Evolutionary conservation across 176 grass and related monocot species (phyloP).

Genomic region (Lolium multiflorum): DNA sequence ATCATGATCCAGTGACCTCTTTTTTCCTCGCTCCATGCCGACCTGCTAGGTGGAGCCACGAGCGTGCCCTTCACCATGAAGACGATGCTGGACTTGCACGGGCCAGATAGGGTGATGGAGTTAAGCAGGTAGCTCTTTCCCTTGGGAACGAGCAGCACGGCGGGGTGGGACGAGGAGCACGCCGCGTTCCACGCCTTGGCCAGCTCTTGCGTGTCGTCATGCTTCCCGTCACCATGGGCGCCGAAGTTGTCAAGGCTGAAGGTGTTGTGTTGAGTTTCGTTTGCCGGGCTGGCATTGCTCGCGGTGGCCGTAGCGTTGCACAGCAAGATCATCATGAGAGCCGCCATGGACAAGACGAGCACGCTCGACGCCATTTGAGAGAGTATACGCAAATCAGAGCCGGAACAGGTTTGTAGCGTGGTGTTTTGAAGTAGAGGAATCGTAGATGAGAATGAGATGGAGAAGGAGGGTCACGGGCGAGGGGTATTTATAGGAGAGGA

Average conservation of each 20-base stretch:
- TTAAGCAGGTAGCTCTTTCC: slow-evolving; percentile 60
- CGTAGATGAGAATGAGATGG: not conserved
- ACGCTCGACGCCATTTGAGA: not conserved
- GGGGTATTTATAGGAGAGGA: not conserved
- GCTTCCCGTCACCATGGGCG: slow-evolving; percentile 51
- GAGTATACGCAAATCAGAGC: not conserved
- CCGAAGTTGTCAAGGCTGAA: slow-evolving; percentile 60
- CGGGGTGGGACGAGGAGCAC: slow-evolving; percentile 57
- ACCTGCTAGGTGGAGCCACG: slow-evolving; percentile 50
- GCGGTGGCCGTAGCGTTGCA: not conserved
- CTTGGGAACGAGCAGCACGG: slow-evolving; percentile 57
- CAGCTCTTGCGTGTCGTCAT: slow-evolving; percentile 63
- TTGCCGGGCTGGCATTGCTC: not conserved
- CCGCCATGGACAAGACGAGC: not conserved
- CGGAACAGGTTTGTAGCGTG: not conserved
- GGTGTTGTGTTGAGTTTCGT: slow-evolving; percentile 5
- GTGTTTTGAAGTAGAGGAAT: not conserved
- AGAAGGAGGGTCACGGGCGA: not conserved
- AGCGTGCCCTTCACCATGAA: slow-evolving; percentile 60
- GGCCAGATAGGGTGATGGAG: slow-evolving; percentile 53
- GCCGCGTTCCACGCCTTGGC: slow-evolving; percentile 53
- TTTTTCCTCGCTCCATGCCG: slow-evolving; percentile 37
- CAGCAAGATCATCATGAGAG: not conserved
- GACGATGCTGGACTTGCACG: slow-evolving; percentile 63
- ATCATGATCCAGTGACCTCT: slow-evolving; percentile 54